A percentile compares a stretch with the other conserved stretches of the same genome.
Evolutionary conservation across 2,329 filamentous ascomycete species (phyloP).

Genomic region (Macroventuria anomochaeta): DNA sequence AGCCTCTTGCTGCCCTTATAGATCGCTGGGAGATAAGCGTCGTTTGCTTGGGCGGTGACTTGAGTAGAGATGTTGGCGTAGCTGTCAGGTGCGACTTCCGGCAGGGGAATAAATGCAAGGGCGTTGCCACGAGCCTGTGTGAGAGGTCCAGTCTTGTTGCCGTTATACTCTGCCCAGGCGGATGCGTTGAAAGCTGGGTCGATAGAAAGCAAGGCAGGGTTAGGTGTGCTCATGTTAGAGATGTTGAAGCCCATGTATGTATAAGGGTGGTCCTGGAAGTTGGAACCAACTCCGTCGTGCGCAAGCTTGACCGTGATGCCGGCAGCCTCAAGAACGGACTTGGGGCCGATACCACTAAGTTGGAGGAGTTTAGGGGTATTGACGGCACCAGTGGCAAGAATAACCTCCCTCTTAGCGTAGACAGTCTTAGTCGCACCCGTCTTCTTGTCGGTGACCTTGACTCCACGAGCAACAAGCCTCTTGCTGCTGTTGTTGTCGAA

Average conservation of each 20-base stretch:
- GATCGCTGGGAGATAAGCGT: conserved; percentile 30
- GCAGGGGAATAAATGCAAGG: conserved; percentile 37
- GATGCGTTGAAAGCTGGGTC: conserved; percentile 38
- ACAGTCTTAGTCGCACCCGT: conserved; percentile 24
- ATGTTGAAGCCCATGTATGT: conserved; percentile 29
- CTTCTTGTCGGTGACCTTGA: conserved; percentile 32
- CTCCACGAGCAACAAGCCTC: conserved; percentile 32
- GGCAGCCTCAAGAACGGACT: conserved; percentile 33
- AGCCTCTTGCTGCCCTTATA: conserved; percentile 37
- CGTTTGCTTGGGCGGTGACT: conserved; percentile 17
- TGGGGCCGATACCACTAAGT: conserved; percentile 41
- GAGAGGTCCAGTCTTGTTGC: conserved; percentile 36
- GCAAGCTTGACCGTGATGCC: conserved; percentile 35
- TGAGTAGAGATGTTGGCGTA: conserved; percentile 25
- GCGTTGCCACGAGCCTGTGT: conserved; percentile 36
- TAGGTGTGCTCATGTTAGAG: conserved; percentile 30
- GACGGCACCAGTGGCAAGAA: conserved; percentile 65
- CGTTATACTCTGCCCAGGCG: conserved; percentile 35
- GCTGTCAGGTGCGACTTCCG: conserved; percentile 27
- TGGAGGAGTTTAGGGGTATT: conserved; percentile 62
- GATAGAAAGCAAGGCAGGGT: conserved; percentile 27
- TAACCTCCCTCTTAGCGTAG: conserved; percentile 57
- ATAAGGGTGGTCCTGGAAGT: conserved; percentile 46
- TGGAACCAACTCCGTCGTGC: conserved; percentile 41
- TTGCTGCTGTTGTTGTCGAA: conserved; percentile 26